Conservation (phyloP, 1,139 yeast genomes). For the Spathaspora jeffriesii region DNA sequence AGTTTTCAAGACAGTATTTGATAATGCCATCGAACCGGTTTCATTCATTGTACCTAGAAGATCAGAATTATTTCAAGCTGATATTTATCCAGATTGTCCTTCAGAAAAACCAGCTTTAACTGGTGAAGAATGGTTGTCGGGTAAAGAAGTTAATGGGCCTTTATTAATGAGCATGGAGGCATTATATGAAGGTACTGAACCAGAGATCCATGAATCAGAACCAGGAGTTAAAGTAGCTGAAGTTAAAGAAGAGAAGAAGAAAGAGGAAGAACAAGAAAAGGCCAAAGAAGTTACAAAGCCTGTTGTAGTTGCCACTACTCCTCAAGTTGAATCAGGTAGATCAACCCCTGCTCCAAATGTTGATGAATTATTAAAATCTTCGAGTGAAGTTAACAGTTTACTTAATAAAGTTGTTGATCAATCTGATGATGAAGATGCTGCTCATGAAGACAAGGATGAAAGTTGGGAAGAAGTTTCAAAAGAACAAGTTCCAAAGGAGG, state of each 20-base stretch:
- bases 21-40: conserved; percentile 80
- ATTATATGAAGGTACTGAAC: conserved; percentile 73
- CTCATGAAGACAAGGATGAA: conserved; percentile 31
- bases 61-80: conserved; percentile 89
- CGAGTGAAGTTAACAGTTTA: conserved; percentile 36
- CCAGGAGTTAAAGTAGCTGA: conserved; percentile 29
- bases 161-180: conserved; percentile 74
- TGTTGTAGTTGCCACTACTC: conserved; percentile 2
- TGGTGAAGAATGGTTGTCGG: conserved; percentile 78
- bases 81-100: conserved; percentile 91
- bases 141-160: conserved; percentile 84
- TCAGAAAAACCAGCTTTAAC: conserved; percentile 75
- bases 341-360: conserved; percentile 24
- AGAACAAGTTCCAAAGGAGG: conserved; percentile 11
- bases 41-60: conserved; percentile 93
- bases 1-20: conserved; percentile 83
- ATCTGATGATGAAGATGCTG: conserved; percentile 42
- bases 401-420: conserved; percentile 40
- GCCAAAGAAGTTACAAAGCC: conserved; percentile 10
- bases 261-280: conserved; percentile 13
- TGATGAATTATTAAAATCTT: conserved; percentile 42
- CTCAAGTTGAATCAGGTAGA: conserved; percentile 6
- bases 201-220: conserved; percentile 36
- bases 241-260: conserved; percentile 24
- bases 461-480: conserved; percentile 40